Conservation (phyloP, 345 rosid genomes). For the Eutrema yunnanense region DNA sequence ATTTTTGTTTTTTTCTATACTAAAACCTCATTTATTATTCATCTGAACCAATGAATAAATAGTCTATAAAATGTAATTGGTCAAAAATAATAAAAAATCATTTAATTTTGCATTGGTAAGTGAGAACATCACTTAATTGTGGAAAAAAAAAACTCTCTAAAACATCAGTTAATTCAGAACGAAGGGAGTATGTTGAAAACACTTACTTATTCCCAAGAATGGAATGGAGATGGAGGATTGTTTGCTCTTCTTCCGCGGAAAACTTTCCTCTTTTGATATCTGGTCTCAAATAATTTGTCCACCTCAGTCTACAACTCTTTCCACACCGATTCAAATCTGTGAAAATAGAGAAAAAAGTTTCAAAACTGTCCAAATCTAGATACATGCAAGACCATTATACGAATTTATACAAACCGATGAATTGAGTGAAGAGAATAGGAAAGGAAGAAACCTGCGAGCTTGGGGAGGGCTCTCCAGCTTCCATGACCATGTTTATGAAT, state of each 20-base stretch:
- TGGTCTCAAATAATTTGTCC: constrained; percentile 80
- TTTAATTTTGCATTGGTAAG: too few relatives aligned
- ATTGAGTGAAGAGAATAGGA: not conserved
- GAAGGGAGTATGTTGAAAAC: not conserved
- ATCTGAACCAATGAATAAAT: too few relatives aligned
- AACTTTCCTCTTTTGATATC: constrained; percentile 80
- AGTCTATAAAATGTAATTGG: too few relatives aligned
- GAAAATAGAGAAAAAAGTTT: not conserved
- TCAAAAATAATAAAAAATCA: too few relatives aligned
- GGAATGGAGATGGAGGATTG: constrained; percentile 73
- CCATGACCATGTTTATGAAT: constrained; percentile 78
- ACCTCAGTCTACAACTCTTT: constrained; percentile 78
- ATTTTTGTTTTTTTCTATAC: too few relatives aligned
- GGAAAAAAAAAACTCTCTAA: too few relatives aligned
- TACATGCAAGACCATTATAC: not conserved
- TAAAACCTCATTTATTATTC: too few relatives aligned
- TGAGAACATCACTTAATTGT: too few relatives aligned
- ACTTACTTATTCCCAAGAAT: constrained; percentile 74
- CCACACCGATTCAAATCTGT: constrained; percentile 79
- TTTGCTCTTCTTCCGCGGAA: constrained; percentile 71
- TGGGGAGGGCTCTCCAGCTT: constrained; percentile 92
- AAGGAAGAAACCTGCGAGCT: constrained; percentile 52
- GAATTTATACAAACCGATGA: not conserved
- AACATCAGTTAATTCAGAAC: too few relatives aligned
- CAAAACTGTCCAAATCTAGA: not conserved